Percentiles rank a stretch among this genome's conserved stretches.
Evolutionary conservation across 164 flowering plant species (phyloP).

Genomic region (Nelumbo lutea): DNA sequence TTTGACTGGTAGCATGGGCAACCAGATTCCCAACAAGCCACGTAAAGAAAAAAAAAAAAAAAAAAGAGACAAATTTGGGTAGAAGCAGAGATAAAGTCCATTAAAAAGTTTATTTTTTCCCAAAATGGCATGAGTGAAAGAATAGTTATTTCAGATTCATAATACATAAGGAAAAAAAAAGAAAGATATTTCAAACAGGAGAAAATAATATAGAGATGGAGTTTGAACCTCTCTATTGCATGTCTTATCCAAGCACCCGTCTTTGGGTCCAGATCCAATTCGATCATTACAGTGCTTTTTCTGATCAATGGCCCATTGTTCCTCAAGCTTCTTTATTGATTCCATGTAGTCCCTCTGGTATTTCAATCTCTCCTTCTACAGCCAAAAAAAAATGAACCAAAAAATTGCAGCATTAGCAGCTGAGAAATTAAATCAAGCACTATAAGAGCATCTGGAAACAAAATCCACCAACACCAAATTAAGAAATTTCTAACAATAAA

Average conservation of each 20-base stretch:
- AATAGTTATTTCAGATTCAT: no score
- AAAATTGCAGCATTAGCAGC: not conserved
- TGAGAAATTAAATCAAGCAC: not conserved
- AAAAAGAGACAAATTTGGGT: no score
- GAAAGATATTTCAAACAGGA: no score
- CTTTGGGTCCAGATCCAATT: conserved; percentile 14
- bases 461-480: not conserved
- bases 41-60: no score
- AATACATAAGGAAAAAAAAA: no score
- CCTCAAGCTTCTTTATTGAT: conserved; percentile 80
- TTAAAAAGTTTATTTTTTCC: no score
- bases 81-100: no score
- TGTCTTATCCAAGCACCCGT: conserved; percentile 26
- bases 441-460: not conserved
- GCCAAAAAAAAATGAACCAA: not conserved
- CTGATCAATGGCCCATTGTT: conserved; percentile 50
- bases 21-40: no score
- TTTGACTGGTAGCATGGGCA: no score
- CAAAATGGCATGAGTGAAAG: no score
- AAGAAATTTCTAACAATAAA: not conserved
- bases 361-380: conserved; percentile 62
- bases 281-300: conserved; percentile 35
- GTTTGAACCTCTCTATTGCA: conserved; percentile 40
- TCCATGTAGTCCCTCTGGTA: conserved; percentile 77
- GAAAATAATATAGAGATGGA: not conserved